Base-by-base conservation (phyloP, 306 rosid genomes). In the Pyrus communis region DNA sequence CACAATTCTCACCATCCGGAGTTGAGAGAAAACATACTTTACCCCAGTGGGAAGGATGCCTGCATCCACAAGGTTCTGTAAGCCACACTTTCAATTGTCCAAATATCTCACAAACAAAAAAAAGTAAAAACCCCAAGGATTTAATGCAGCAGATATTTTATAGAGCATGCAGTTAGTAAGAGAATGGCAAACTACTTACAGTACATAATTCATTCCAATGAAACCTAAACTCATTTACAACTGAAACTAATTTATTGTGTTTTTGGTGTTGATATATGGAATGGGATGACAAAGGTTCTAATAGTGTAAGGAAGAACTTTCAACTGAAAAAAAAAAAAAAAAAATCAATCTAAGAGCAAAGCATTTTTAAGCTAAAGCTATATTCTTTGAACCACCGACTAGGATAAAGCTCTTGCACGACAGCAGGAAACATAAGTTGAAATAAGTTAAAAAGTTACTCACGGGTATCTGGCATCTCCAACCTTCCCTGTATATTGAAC, bases 31-130 rank as follows among this genome's bases (percentile, higher is more conserved):
- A 92, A 81, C 99, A 96, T 70, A 96, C 97, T 85, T 89, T 92
- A 7, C 99, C 99, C 99, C 98, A 96, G 78, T 92, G 99, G 65
- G 99, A 96, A 81, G 99, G 98, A 86, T 96, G 99, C 86, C 99
- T 96, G 93, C 85, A 88, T 45, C 70, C 70, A 74, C 11, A 88
- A 84, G 63, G 73, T 74, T 78, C 66, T 9, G 77, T 77, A 63
- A 82, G 78, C 77, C 74, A 74, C 66, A 52, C 23, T 70, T 59
- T 68, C 31, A 22, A 33, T 17, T 27, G 27, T 12, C 63, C 19
- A 79, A 40, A 38, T 43, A 68, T 77, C 79, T 13, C 55, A 76
- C 49, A 58, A 67, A 22, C 55, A 43, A 72, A 57, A 5, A 31
- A 27, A 12, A 49, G 22, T 35, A 55, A 58, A 75, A 33, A 45